Evolutionary conservation across 2,329 filamentous ascomycete genomes (phyloP), one percentile per base, ranked within the genome.

Genomic region (Claviceps maximensis): DNA sequence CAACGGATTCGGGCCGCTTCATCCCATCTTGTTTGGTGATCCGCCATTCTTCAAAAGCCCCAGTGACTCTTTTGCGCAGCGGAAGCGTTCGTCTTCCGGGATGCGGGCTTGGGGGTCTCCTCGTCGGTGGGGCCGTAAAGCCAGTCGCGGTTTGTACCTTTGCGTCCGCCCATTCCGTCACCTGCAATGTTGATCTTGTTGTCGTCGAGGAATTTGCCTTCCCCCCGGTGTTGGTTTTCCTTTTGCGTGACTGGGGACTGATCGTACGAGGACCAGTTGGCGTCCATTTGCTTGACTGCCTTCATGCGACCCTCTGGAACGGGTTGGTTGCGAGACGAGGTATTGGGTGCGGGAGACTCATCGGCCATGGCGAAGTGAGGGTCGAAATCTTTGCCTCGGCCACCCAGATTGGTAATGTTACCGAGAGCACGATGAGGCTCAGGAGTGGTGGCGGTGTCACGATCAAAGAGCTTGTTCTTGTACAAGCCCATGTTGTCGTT

Each of bases 311-410:
- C 79, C 52, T 80, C 76, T 50, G 76, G 67, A 21, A 82, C 63
- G 21, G 70, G 71, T 62, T 73, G 66, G 62, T 71, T 63, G 53
- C 64, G 61, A 62, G 66, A 68, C 38, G 68, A 31, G n/a, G 42
- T 59, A 52, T 19, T 47, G 17, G 73, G 66, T 10, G 70, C 71
- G 36, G 82, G 80, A 55, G 81, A 80, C 42, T 81, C 74, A 64
- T 95, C 89, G 7, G 76, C 75, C 72, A 94, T 83, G 50, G 75
- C 75, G 73, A 89, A 95, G 61, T 95, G 87, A 21, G 82, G 69
- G 49, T 83, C 82, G 60, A 94, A 90, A 65, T 87, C 80, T 68
- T 90, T 88, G 62, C 75, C 76, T 53, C 87, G 84, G 66, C 84
- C 79, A 63, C 83, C 80, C 54, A 83, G 75, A 67, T 91, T 88